These are phyloP conservation scores for Phaeotremella fagi DNA, from an alignment of 768 basidiomycete species.

Conservation along the genomic window DNA sequence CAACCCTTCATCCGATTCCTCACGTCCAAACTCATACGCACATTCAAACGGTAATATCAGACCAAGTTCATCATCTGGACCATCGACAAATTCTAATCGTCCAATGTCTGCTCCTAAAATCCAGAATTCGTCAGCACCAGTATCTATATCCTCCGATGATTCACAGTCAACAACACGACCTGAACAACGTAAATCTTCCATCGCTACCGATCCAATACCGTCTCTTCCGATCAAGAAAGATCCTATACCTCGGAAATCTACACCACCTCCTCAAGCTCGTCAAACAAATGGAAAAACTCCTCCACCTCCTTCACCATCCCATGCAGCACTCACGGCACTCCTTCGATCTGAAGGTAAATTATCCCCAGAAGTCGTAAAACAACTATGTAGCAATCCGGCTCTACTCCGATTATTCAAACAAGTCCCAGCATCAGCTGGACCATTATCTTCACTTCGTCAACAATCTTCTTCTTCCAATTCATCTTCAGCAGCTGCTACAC, in stretches of 20 bases:
- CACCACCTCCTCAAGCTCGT: constrained; percentile 28
- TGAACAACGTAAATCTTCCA: neutral
- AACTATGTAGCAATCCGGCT: constrained; percentile 31
- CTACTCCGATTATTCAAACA: constrained; percentile 32
- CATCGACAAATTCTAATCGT: neutral
- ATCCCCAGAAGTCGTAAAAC: constrained; percentile 32
- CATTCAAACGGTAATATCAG: neutral
- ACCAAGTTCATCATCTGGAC: neutral
- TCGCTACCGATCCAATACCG: neutral
- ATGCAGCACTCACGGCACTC: constrained; percentile 27
- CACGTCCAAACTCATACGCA: neutral
- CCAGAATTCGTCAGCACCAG: neutral
- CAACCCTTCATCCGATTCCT: neutral
- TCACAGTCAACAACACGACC: neutral
- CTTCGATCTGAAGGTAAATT: constrained; percentile 31
- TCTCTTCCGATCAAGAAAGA: neutral
- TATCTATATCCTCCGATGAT: neutral
- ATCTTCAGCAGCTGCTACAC: neutral
- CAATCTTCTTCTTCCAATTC: neutral
- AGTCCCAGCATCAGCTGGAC: constrained; percentile 16
- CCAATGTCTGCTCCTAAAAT: neutral
- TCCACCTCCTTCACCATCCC: constrained; percentile 38
- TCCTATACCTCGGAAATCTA: neutral
- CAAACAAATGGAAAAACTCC: constrained; percentile 22
- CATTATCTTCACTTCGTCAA: neutral